Conservation (phyloP, 495 filamentous ascomycete species). For the Poronia punctata region DNA sequence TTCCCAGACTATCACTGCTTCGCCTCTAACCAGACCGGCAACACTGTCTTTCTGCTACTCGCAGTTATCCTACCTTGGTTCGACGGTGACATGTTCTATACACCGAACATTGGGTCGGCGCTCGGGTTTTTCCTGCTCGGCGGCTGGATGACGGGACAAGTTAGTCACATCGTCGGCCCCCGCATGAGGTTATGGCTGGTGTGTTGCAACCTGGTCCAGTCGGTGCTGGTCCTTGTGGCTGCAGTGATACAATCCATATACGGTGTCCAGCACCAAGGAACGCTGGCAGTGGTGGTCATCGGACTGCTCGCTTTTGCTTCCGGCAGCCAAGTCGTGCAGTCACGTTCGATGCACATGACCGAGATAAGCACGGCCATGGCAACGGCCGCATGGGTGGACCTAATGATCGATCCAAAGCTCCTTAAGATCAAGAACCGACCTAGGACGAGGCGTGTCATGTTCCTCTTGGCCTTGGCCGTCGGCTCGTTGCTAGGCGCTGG, state of each 20-base stretch:
- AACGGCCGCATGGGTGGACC: constrained; percentile 56
- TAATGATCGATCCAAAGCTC: constrained; percentile 49
- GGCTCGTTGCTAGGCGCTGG: constrained; percentile 50
- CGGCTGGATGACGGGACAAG: constrained; percentile 47
- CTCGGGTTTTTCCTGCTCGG: constrained; percentile 50
- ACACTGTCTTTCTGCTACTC: constrained; percentile 51
- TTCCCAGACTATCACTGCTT: constrained; percentile 59
- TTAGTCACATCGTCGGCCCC: constrained; percentile 45
- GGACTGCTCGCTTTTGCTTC: constrained; percentile 49
- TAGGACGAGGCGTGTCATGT: constrained; percentile 45
- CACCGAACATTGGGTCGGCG: constrained; percentile 46
- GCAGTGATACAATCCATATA: constrained; percentile 39
- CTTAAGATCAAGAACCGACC: constrained; percentile 37
- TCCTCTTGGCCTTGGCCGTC: constrained; percentile 41
- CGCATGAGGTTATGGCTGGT: constrained; percentile 48
- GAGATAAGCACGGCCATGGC: constrained; percentile 65
- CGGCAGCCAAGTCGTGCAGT: constrained; percentile 53
- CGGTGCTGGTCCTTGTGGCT: constrained; percentile 45
- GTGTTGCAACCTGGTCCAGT: constrained; percentile 46
- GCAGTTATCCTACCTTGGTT: constrained; percentile 45
- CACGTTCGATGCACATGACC: constrained; percentile 46
- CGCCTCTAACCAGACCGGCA: constrained; percentile 60
- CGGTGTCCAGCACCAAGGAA: constrained; percentile 24
- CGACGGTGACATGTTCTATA: constrained; percentile 39
- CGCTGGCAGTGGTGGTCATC: constrained; percentile 36